phyloP scores from a whole-genome alignment of 2,329 filamentous ascomycete species.

The Bretziella fagacearum region DNA sequence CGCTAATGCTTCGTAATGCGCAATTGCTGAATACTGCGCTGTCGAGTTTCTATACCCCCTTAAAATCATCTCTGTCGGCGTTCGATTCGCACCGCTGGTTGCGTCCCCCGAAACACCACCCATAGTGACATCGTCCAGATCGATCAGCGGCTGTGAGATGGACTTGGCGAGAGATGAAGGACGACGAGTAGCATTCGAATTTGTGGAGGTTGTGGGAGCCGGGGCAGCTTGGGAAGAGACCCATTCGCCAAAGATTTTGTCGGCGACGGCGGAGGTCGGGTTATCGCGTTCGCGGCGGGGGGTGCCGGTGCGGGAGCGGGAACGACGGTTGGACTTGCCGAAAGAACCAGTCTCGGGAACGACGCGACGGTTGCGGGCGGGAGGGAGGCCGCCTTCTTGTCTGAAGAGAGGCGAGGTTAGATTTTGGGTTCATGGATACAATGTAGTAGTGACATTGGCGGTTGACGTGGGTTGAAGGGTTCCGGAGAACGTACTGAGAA shows the following conservation, averaged over 20 bases:
- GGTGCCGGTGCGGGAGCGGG: conserved; percentile 43
- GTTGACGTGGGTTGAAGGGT: neutral
- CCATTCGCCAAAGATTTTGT: conserved; percentile 44
- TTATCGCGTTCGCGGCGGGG: conserved; percentile 40
- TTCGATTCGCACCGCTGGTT: conserved; percentile 23
- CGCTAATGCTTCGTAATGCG: conserved; percentile 74
- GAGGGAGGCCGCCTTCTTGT: conserved; percentile 34
- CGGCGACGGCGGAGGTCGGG: conserved; percentile 43
- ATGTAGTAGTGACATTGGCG: conserved; percentile 4
- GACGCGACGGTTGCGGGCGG: conserved; percentile 33
- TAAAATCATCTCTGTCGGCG: conserved; percentile 60
- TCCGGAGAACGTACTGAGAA: conserved; percentile 33
- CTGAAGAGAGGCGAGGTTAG: conserved; percentile 20
- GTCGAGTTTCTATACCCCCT: conserved; percentile 55
- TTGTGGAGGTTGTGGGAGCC: no score
- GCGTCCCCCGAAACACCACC: conserved; percentile 23
- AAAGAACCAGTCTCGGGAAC: conserved; percentile 48
- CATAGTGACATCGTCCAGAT: conserved; percentile 4
- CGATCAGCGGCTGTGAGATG: conserved; percentile 18
- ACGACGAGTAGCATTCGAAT: conserved; percentile 4
- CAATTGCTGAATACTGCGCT: conserved; percentile 71
- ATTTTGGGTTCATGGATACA: conserved; percentile 3
- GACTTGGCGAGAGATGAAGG: conserved; percentile 11
- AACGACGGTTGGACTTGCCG: conserved; percentile 48
- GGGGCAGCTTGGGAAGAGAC: conserved; percentile 29